Base-by-base conservation (phyloP, 2,329 filamentous ascomycete genomes). In the Aspergillus tanneri region DNA sequence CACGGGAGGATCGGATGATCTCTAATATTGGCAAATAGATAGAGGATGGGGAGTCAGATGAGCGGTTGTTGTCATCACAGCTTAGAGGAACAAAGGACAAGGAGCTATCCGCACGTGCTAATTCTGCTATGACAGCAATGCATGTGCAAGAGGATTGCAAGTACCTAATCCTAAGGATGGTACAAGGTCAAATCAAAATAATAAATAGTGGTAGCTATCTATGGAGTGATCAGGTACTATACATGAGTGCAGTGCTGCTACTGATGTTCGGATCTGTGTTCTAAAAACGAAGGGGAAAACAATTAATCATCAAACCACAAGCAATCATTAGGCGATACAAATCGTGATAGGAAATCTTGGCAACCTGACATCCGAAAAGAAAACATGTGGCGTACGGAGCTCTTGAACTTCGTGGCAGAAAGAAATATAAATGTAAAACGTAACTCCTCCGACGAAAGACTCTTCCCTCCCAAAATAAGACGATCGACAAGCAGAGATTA, bases 291-390 rank as follows among this genome's bases (percentile, higher is more conserved):
- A 28, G 24, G 14, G 19, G 12, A 34, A 34, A 18, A 11, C 5
- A 34, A 34, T 12, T 30, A 14, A 34, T 34, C 9, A 34, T 34
- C 30, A 34, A 54, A 41, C 27, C 41, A 28, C 37, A 53, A 52
- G 40, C 44, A 56, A 56, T 59, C 57, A 56, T 59, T 59, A 59
- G 50, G 49, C 51, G 46, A 56, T 59, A 59, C 57, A 59, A 58
- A 58, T 58, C 52, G 49, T 55, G 48, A 53, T 40, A 54, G 32
- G n/a, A 44, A 50, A 42, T 54, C 54, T 50, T 49, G 49, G 35
- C 40, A 49, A 49, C 50, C 49, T 42, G 51, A 49, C 47, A 50
- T 56, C 45, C 49, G 37, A 47, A 40, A 52, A 44, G 43, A 41
- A 43, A 27, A 22, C 11, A 16, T 16, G 32, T n/a, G n/a, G n/a